Evolutionary conservation across 2,329 filamentous ascomycete species (phyloP).

Genomic region (Talaromyces albobiverticillius): DNA sequence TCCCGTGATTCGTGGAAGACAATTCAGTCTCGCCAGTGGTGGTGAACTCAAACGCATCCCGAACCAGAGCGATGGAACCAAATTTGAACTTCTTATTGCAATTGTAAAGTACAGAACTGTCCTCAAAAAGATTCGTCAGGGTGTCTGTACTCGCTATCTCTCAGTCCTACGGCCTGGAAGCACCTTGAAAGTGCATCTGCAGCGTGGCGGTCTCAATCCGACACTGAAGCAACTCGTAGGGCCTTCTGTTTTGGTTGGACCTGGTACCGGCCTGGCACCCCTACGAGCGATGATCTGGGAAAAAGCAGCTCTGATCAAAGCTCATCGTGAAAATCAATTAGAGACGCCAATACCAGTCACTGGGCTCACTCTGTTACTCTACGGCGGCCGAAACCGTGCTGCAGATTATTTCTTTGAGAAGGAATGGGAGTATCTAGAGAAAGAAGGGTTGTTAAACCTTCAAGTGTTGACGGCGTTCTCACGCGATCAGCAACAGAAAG

Average conservation of each 20-base stretch:
- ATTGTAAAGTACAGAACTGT: slow-evolving; percentile 90
- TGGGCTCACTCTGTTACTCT: slow-evolving; percentile 66
- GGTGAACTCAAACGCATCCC: slow-evolving; percentile 45
- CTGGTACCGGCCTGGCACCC: slow-evolving; percentile 84
- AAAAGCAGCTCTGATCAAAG: slow-evolving; percentile 47
- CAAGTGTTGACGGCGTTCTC: slow-evolving; percentile 66
- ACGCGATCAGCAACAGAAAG: slow-evolving; percentile 61
- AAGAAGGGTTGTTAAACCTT: slow-evolving; percentile 42
- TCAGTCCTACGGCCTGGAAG: slow-evolving; percentile 60
- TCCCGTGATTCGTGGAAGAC: slow-evolving; percentile 78
- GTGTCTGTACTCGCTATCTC: slow-evolving; percentile 87
- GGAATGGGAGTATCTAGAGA: slow-evolving; percentile 63
- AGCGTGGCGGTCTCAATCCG: slow-evolving; percentile 52
- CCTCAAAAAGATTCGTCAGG: slow-evolving; percentile 76
- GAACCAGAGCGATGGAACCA: slow-evolving; percentile 45
- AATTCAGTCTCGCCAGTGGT: slow-evolving; percentile 88
- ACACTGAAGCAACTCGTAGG: slow-evolving; percentile 45
- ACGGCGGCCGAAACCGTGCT: slow-evolving; percentile 71
- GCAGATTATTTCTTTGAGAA: slow-evolving; percentile 79
- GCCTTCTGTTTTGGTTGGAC: slow-evolving; percentile 74
- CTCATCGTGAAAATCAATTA: slow-evolving; percentile 27
- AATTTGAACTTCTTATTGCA: slow-evolving; percentile 73
- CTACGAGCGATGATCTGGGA: slow-evolving; percentile 79
- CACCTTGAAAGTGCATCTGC: slow-evolving; percentile 57
- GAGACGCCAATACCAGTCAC: slow-evolving; percentile 23